Evolutionary conservation across 2,329 filamentous ascomycete species (phyloP).

Genomic region (Curvularia lunata): DNA sequence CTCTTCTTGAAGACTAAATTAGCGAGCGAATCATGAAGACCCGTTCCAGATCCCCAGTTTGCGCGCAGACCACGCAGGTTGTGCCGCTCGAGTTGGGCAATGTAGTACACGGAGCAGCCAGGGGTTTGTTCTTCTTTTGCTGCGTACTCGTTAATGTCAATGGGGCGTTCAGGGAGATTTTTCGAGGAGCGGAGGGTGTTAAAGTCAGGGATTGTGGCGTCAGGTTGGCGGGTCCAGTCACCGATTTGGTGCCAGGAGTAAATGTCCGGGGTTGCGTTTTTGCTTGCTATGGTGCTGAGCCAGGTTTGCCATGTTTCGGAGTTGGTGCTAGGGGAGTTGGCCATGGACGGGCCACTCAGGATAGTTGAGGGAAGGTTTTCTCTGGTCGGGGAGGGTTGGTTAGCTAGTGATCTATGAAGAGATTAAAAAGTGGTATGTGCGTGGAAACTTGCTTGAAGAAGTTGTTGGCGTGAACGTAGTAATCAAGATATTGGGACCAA

Average conservation of each 20-base stretch:
- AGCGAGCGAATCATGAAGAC: constrained; percentile 55
- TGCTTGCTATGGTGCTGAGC: constrained; percentile 43
- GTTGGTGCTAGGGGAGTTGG: constrained; percentile 38
- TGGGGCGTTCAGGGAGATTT: constrained; percentile 41
- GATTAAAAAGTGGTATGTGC: background rate
- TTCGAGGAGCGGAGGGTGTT: constrained; percentile 36
- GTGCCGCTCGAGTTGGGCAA: constrained; percentile 56
- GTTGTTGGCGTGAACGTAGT: constrained; percentile 51
- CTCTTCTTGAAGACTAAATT: constrained; percentile 48
- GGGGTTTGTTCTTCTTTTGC: constrained; percentile 52
- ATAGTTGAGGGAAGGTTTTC: constrained; percentile 4
- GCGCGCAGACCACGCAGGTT: constrained; percentile 53
- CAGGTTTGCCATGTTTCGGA: constrained; percentile 50
- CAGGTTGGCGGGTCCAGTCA: constrained; percentile 24
- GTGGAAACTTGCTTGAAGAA: constrained; percentile 37
- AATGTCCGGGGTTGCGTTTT: constrained; percentile 52
- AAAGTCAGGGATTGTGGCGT: constrained; percentile 35
- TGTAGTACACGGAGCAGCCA: constrained; percentile 53
- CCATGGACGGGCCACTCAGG: constrained; percentile 52
- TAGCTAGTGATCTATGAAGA: background rate
- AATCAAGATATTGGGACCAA: constrained; percentile 49
- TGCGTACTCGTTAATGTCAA: constrained; percentile 61
- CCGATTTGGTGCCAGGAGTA: constrained; percentile 56
- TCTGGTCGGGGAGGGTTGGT: background rate
- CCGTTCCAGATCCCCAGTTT: constrained; percentile 54